Evolutionary conservation across 768 basidiomycete species (phyloP).

Genomic region (Boletus tylopilopsis): DNA sequence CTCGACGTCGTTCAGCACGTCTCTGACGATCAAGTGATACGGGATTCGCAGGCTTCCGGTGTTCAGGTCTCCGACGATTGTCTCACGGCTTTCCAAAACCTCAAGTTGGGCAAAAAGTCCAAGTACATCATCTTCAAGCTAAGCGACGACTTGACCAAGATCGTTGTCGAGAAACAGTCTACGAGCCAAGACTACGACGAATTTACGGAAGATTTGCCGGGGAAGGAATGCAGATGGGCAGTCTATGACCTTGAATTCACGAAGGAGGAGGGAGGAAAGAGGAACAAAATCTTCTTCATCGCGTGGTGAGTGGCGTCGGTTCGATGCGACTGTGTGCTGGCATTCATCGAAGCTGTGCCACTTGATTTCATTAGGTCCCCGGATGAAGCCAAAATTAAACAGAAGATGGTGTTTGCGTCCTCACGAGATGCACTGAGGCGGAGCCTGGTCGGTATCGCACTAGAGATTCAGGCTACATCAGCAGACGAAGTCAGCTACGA

Average conservation of each 20-base stretch:
- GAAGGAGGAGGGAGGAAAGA: constrained; percentile 65
- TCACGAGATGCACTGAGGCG: constrained; percentile 81
- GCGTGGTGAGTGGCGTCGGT: constrained; percentile 67
- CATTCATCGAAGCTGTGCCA: neutral
- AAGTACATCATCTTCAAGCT: constrained; percentile 88
- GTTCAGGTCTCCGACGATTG: constrained; percentile 55
- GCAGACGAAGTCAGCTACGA: constrained; percentile 66
- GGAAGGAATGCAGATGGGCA: constrained; percentile 75
- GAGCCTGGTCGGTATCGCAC: constrained; percentile 69
- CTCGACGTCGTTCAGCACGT: neutral
- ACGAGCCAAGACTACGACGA: constrained; percentile 53
- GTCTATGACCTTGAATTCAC: constrained; percentile 89
- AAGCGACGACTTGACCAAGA: constrained; percentile 55
- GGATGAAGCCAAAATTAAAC: constrained; percentile 77
- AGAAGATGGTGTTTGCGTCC: constrained; percentile 94
- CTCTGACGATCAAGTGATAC: neutral
- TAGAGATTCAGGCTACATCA: constrained; percentile 88
- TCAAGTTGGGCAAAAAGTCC: constrained; percentile 45
- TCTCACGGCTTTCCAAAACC: constrained; percentile 7
- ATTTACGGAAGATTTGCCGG: constrained; percentile 73
- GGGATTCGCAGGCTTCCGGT: constrained; percentile 26
- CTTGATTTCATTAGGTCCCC: constrained; percentile 63
- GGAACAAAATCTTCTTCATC: constrained; percentile 86
- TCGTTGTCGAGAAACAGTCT: constrained; percentile 71
- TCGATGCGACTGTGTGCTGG: neutral